Conservation (phyloP, 108 stramenopile genomes). For the Nannochloropsis oceanica region DNA sequence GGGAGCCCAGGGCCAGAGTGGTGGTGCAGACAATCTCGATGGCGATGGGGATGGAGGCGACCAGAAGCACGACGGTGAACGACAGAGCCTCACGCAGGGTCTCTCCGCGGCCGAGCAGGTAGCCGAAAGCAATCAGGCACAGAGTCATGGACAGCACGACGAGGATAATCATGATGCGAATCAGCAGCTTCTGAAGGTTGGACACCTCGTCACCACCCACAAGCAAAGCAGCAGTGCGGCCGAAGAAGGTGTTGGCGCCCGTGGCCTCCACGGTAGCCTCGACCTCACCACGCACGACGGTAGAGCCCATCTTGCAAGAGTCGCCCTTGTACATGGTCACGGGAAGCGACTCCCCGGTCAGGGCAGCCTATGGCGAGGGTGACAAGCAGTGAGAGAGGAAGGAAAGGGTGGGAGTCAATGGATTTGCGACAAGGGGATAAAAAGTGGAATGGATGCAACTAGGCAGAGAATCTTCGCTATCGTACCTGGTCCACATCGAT, state of each 20-base stretch:
- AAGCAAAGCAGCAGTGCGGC: constrained; percentile 51
- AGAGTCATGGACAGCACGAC: constrained; percentile 42
- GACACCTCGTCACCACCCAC: constrained; percentile 30
- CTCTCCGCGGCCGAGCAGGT: neutral
- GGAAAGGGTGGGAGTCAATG: too few species aligned
- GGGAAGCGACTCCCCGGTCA: constrained; percentile 65
- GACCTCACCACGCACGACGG: constrained; percentile 53
- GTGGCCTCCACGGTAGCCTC: constrained; percentile 41
- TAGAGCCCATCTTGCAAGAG: constrained; percentile 50
- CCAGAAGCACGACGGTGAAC: constrained; percentile 52
- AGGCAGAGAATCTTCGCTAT: constrained; percentile 36
- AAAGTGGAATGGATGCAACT: too few species aligned
- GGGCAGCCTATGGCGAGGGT: constrained; percentile 39
- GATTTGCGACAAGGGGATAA: too few species aligned
- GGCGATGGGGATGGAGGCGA: constrained; percentile 60
- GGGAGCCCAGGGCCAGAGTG: constrained; percentile 52
- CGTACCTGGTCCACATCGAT: constrained; percentile 4
- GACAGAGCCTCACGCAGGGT: constrained; percentile 2
- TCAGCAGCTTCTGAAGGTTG: constrained; percentile 48
- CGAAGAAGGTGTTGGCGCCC: constrained; percentile 56
- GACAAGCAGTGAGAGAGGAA: too few species aligned
- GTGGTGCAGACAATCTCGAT: constrained; percentile 63
- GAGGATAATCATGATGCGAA: constrained; percentile 49
- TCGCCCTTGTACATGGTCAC: constrained; percentile 52
- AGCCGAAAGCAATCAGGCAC: constrained; percentile 34